These are phyloP conservation scores for Cercospora sp. DNA, from an alignment of 2,329 filamentous ascomycete genomes.

Conservation along the genomic window DNA sequence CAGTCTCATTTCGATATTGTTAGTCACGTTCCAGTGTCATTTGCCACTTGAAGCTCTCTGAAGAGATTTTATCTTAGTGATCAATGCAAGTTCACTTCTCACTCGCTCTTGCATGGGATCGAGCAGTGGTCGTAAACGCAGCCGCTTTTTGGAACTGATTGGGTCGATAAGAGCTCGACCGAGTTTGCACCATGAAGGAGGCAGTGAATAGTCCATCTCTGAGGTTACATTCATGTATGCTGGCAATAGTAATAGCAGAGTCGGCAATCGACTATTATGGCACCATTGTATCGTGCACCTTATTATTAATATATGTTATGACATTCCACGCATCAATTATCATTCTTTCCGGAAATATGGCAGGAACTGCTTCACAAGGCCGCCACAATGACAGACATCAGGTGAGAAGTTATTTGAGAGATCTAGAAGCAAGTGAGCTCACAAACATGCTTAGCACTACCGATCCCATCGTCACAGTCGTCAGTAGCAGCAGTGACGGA, in stretches of 20 bases:
- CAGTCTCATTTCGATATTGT: not conserved
- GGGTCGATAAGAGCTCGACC: not conserved
- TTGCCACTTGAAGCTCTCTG: not conserved
- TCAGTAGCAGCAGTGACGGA: slow-evolving; percentile 5
- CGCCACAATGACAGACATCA: not conserved
- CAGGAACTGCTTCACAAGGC: not conserved
- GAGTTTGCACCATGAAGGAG: not conserved
- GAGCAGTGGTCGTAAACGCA: not conserved
- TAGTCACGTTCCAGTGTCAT: not conserved
- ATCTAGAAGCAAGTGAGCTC: not conserved
- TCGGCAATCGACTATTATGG: not conserved
- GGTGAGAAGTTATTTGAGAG: not conserved
- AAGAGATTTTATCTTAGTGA: not conserved
- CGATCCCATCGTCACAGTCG: not conserved
- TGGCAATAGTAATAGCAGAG: not conserved
- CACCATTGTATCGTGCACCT: not conserved
- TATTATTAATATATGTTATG: not conserved
- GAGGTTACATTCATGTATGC: not conserved
- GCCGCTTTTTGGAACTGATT: not conserved
- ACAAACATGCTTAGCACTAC: not conserved
- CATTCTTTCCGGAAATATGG: not conserved
- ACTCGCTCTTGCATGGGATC: not conserved
- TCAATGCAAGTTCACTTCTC: not conserved
- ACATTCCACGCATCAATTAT: not conserved
- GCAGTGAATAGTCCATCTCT: not conserved